Evolutionary conservation across 2,329 filamentous ascomycete genomes (phyloP), one percentile per base, ranked within the genome.

Genomic region (Diaporthe citri): DNA sequence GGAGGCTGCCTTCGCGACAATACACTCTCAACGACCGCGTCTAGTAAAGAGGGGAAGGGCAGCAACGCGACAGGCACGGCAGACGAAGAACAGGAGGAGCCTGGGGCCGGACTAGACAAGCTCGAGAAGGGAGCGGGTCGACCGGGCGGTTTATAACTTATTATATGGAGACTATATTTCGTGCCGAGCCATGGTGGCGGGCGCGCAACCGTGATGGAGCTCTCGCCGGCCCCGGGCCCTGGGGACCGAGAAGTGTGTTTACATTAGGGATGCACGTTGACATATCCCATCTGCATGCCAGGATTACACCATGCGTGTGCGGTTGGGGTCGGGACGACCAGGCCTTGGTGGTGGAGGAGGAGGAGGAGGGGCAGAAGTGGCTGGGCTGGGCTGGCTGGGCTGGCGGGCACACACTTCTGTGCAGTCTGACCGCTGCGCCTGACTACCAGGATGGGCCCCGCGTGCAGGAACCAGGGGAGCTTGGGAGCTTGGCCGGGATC

Each of bases 401-500:
- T 60, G 39, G 39, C 59, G 13, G 59, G 31, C 31, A 20, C 28
- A 34, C 39, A 22, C 12, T 31, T 28, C 25, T 48, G 46, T 41
- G 46, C n/a, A 67, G 64, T 67, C 46, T 31, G 56, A 72, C 70
- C 70, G 70, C 56, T 52, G 57, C 70, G 31, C 57, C 70, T 72
- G 46, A 64, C 57, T 52, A n/a, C 36, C n/a, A 62, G 56, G 56
- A 67, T 69, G 46, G 15, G 25, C 46, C 59, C 71, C 48, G 36
- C 55, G 57, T 55, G 46, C 36, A 64, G 39, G 57, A 52, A 55
- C n/a, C 15, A 71, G 46, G 56, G 70, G 28, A 52, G 41, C 46
- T 57, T 60, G 55, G 39, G 39, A 72, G 22, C 34, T 55, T 72
- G 31, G 57, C 71, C 28, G 20, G 46, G 36, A 62, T 72, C 71